Percentiles rank a stretch among this genome's conserved stretches.
phyloP scores from a whole-genome alignment of 345 rosid species.

The Camelina neglecta region DNA sequence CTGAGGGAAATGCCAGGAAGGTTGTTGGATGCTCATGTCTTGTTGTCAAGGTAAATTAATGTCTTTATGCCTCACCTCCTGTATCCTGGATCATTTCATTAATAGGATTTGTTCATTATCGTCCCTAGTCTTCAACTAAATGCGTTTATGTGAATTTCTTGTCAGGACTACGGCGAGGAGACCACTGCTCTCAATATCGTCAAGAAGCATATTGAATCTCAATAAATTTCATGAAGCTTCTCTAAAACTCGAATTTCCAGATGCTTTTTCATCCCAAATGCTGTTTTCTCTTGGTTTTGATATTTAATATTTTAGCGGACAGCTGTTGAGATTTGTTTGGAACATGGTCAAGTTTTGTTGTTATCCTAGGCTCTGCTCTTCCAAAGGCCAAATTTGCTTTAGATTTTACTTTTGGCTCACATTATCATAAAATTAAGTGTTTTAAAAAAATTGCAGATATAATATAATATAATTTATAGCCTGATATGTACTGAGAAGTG shows the following conservation, averaged over 20 bases:
- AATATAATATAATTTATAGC: too few relatives aligned
- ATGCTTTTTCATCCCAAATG: slow-evolving; percentile 22
- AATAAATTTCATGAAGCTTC: slow-evolving; percentile 29
- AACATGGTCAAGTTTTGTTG: slow-evolving; percentile 39
- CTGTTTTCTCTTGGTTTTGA: slow-evolving; percentile 39
- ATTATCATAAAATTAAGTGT: not conserved
- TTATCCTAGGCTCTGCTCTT: slow-evolving; percentile 24
- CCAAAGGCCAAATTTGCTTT: not conserved
- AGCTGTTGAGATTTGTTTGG: slow-evolving; percentile 35
- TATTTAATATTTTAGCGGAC: slow-evolving; percentile 36
- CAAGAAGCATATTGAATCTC: slow-evolving; percentile 45
- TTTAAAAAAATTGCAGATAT: not conserved
- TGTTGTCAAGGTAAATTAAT: slow-evolving; percentile 69
- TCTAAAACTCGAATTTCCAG: slow-evolving; percentile 23
- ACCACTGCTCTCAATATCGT: slow-evolving; percentile 46
- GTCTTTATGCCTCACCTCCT: not conserved
- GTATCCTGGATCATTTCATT: not conserved
- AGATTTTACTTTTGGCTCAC: not conserved
- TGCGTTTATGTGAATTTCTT: not conserved
- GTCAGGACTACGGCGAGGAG: slow-evolving; percentile 49
- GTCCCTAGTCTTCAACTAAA: not conserved
- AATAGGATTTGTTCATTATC: not conserved
- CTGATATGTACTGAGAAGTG: too few relatives aligned
- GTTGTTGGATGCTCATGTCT: slow-evolving; percentile 88
- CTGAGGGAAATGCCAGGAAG: slow-evolving; percentile 89